These are phyloP conservation scores for Fusarium buharicum DNA, from an alignment of 2,329 filamentous ascomycete genomes.

Conservation along the genomic window DNA sequence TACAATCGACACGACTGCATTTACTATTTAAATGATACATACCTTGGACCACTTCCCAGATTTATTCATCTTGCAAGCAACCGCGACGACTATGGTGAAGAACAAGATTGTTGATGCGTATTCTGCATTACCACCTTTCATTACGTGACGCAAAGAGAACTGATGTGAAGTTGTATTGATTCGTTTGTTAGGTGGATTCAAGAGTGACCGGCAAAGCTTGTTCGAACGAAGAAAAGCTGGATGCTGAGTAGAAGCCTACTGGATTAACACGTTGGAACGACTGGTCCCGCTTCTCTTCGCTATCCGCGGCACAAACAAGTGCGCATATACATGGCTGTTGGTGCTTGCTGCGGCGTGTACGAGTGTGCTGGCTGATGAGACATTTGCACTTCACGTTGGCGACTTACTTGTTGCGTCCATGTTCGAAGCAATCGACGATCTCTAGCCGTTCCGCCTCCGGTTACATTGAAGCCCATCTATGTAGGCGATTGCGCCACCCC, in stretches of 20 bases:
- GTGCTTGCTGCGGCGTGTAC: neutral
- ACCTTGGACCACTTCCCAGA: constrained; percentile 3
- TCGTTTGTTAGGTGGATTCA: neutral
- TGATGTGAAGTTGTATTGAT: neutral
- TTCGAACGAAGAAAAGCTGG: neutral
- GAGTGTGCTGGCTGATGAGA: constrained; percentile 12
- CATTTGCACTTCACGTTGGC: neutral
- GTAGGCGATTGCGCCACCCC: constrained; percentile 16
- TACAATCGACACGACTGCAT: constrained; percentile 8
- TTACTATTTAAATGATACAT: constrained; percentile 31
- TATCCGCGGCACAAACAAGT: constrained; percentile 4
- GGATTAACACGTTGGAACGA: neutral
- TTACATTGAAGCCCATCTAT: constrained; percentile 16
- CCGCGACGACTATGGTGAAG: neutral
- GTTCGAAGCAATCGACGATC: constrained; percentile 23
- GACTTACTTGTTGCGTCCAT: constrained; percentile 6
- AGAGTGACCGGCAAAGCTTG: neutral
- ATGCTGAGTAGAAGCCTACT: constrained; percentile 1
- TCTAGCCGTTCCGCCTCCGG: constrained; percentile 3
- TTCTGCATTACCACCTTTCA: neutral
- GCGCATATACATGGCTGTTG: neutral
- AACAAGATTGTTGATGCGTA: neutral
- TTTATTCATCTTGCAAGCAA: constrained; percentile 6
- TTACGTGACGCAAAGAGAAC: neutral
- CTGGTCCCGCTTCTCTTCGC: constrained; percentile 1